Conservation (phyloP, 352 stramenopile species). For the Saprolegnia parasitica region DNA sequence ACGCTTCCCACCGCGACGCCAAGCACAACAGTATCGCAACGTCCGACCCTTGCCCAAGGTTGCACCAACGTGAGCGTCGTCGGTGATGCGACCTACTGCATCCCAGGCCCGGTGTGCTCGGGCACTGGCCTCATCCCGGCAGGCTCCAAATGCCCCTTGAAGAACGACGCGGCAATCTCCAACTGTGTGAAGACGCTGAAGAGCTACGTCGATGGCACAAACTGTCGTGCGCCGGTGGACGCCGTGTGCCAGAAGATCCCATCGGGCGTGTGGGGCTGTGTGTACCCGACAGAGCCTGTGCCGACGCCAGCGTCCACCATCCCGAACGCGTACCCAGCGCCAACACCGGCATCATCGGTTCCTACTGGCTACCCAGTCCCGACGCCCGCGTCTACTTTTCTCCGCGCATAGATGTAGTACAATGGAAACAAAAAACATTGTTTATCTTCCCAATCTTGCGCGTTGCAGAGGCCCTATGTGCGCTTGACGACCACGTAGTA, state of each 20-base stretch:
- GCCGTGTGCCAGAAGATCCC: slow-evolving; percentile 38
- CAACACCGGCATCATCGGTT: not conserved
- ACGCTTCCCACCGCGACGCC: too few relatives aligned
- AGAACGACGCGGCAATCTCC: slow-evolving; percentile 36
- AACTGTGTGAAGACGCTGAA: slow-evolving; percentile 32
- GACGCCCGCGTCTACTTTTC: not conserved
- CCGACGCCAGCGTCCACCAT: not conserved
- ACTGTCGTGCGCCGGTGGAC: slow-evolving; percentile 40
- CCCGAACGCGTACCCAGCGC: not conserved
- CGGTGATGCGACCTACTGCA: slow-evolving; percentile 47
- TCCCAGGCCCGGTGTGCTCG: slow-evolving; percentile 40
- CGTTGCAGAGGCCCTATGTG: too few relatives aligned
- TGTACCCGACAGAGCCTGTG: slow-evolving; percentile 29
- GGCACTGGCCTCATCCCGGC: slow-evolving; percentile 12
- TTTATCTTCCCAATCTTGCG: too few relatives aligned
- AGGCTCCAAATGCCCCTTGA: slow-evolving; percentile 36
- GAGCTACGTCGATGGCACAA: slow-evolving; percentile 30
- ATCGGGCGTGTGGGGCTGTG: slow-evolving; percentile 36
- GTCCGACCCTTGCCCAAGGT: too few relatives aligned
- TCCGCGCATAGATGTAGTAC: not conserved
- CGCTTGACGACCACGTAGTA: too few relatives aligned
- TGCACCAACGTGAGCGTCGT: slow-evolving; percentile 40
- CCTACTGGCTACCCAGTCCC: not conserved
- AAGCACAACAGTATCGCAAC: too few relatives aligned
- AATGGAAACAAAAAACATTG: too few relatives aligned